Conservation (phyloP, 805 yeast species). For the Sugiyamaella americana region DNA sequence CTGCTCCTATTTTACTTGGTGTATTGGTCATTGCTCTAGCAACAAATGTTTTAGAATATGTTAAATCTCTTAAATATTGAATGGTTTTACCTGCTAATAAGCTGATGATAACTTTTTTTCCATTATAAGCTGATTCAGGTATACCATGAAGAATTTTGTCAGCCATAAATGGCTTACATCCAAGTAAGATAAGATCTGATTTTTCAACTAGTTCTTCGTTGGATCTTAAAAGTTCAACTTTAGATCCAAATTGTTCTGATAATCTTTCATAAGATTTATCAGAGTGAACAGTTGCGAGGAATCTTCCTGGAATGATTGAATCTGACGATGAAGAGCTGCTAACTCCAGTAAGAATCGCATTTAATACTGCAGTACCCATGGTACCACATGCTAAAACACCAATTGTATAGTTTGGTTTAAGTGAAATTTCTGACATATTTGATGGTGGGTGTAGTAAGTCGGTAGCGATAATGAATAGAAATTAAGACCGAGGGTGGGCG, state of each 20-base stretch:
- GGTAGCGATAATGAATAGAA: too few relatives aligned
- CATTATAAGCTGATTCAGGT: slow-evolving; percentile 33
- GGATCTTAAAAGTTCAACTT: slow-evolving; percentile 42
- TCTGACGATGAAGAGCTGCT: slow-evolving; percentile 20
- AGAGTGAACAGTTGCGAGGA: slow-evolving; percentile 71
- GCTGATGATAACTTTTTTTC: slow-evolving; percentile 62
- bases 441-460: too few relatives aligned
- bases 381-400: slow-evolving; percentile 90
- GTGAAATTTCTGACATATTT: slow-evolving; percentile 5
- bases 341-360: slow-evolving; percentile 52
- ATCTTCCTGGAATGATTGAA: slow-evolving; percentile 50
- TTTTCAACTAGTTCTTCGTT: slow-evolving; percentile 55
- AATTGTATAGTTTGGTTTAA: slow-evolving; percentile 41
- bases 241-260: slow-evolving; percentile 42
- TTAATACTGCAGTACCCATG: slow-evolving; percentile 88
- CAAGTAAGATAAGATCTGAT: slow-evolving; percentile 70
- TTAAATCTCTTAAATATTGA: slow-evolving; percentile 48
- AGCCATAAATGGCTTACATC: slow-evolving; percentile 82
- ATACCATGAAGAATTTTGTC: slow-evolving; percentile 53
- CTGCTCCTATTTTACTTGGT: slow-evolving; percentile 87
- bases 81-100: slow-evolving; percentile 92
- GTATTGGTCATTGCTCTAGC: slow-evolving; percentile 98
- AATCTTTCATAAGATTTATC: slow-evolving; percentile 47
- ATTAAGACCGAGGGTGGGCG: too few relatives aligned
- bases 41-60: slow-evolving; percentile 37